A percentile compares a stretch with the other conserved stretches of the same genome.
These are phyloP conservation scores for Salix dunnii DNA, from an alignment of 345 rosid genomes.

Conservation along the genomic window DNA sequence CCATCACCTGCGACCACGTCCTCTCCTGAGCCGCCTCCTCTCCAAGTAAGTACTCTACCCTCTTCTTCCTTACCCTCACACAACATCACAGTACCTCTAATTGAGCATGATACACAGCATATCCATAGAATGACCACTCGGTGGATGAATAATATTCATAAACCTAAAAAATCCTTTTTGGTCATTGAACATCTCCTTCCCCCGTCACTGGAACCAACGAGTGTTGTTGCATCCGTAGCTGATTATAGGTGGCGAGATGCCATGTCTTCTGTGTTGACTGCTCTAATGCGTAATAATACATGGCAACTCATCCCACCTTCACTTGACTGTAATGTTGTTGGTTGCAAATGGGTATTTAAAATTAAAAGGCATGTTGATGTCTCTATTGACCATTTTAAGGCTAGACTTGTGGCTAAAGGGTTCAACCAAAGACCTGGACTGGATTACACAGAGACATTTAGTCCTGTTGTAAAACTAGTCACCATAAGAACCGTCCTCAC, in stretches of 20 bases:
- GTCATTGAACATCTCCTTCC: background rate
- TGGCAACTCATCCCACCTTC: background rate
- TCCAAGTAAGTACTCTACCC: no score
- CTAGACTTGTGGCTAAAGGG: background rate
- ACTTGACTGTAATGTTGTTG: no score
- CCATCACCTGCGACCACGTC: no score
- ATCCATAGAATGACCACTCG: background rate
- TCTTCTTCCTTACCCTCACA: no score
- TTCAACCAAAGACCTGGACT: background rate
- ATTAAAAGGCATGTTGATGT: background rate
- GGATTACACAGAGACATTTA: background rate
- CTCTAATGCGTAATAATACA: background rate
- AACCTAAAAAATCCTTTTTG: no score
- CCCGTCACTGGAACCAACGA: background rate
- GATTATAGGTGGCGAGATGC: fast-evolving
- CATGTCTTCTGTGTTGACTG: no score
- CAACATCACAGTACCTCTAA: no score
- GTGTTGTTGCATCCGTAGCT: fast-evolving
- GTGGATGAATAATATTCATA: background rate
- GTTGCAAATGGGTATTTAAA: background rate
- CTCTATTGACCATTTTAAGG: background rate
- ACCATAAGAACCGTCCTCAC: background rate
- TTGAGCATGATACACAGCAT: fast-evolving
- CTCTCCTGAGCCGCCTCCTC: no score
- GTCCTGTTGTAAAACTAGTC: background rate